Evolutionary conservation across 306 rosid genomes (phyloP).

Genomic region (Vigna trinervia): DNA sequence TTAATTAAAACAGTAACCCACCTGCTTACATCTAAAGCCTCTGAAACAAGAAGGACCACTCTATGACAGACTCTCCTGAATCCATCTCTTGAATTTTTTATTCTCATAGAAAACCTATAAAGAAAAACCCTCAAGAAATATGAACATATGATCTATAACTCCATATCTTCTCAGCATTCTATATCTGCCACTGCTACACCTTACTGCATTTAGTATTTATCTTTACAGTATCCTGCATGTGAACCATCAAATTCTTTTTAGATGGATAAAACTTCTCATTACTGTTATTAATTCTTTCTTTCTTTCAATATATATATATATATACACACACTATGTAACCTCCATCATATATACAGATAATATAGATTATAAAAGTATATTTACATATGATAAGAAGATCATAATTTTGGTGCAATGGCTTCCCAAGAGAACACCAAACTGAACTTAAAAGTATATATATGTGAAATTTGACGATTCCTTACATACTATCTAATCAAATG

Average conservation of each 20-base stretch:
- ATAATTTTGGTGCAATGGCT: neutral
- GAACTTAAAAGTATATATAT: neutral
- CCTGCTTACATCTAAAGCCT: constrained; percentile 20
- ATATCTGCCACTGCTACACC: constrained; percentile 11
- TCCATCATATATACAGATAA: too few species aligned
- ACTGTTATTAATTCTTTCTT: neutral
- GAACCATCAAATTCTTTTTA: neutral
- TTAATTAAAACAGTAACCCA: neutral
- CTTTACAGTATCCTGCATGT: constrained; percentile 12
- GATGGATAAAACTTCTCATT: neutral
- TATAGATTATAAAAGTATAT: too few species aligned
- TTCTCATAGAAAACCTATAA: constrained; percentile 36
- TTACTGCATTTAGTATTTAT: constrained; percentile 11
- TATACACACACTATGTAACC: too few species aligned
- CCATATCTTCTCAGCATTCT: neutral
- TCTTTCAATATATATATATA: too few species aligned
- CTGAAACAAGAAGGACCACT: constrained; percentile 49
- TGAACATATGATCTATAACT: neutral
- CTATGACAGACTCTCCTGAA: constrained; percentile 16
- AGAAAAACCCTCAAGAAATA: constrained; percentile 17
- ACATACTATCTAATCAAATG: neutral
- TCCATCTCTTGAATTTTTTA: constrained; percentile 34
- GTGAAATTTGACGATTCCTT: constrained; percentile 1
- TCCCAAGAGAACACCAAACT: neutral
- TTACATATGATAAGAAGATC: too few species aligned